These are phyloP conservation scores for Candida palmyrensis DNA, from an alignment of 805 yeast species.

Conservation along the genomic window DNA sequence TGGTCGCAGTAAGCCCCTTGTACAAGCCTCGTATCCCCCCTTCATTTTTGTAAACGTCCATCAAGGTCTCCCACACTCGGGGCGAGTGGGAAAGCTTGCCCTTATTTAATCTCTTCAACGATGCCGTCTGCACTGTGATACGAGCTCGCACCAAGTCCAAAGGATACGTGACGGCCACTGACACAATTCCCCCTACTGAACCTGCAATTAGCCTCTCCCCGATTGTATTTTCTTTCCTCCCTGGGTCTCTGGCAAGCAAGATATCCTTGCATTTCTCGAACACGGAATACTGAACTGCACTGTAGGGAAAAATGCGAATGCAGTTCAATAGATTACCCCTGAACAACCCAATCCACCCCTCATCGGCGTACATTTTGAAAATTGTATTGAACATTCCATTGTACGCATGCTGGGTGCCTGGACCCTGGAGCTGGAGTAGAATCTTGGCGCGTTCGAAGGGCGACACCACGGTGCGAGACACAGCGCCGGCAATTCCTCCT, in stretches of 20 bases:
- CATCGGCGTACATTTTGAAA: slow-evolving; percentile 74
- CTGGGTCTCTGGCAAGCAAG: slow-evolving; percentile 14
- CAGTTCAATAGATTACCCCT: slow-evolving; percentile 92
- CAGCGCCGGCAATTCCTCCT: slow-evolving; percentile 76
- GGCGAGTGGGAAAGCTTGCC: slow-evolving; percentile 56
- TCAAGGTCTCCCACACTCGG: slow-evolving; percentile 57
- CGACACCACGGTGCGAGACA: slow-evolving; percentile 86
- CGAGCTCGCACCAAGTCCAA: slow-evolving; percentile 88
- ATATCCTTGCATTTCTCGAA: slow-evolving; percentile 58
- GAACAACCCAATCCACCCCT: slow-evolving; percentile 86
- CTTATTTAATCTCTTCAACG: slow-evolving; percentile 41
- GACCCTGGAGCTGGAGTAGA: slow-evolving; percentile 81
- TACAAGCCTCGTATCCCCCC: slow-evolving; percentile 80
- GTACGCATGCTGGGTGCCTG: slow-evolving; percentile 42
- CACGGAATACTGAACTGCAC: slow-evolving; percentile 89
- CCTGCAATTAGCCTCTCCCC: slow-evolving; percentile 70
- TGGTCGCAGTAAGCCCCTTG: slow-evolving; percentile 86
- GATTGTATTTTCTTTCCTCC: slow-evolving; percentile 34
- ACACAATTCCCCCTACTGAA: slow-evolving; percentile 70
- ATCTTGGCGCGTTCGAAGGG: slow-evolving; percentile 95
- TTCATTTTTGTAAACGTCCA: slow-evolving; percentile 61
- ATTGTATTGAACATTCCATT: slow-evolving; percentile 77
- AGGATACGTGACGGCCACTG: slow-evolving; percentile 86
- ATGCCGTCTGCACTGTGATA: slow-evolving; percentile 83
- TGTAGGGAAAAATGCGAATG: slow-evolving; percentile 84